These are phyloP conservation scores for Kodamaea anthophila DNA, from an alignment of 1,139 yeast species.

Conservation along the genomic window DNA sequence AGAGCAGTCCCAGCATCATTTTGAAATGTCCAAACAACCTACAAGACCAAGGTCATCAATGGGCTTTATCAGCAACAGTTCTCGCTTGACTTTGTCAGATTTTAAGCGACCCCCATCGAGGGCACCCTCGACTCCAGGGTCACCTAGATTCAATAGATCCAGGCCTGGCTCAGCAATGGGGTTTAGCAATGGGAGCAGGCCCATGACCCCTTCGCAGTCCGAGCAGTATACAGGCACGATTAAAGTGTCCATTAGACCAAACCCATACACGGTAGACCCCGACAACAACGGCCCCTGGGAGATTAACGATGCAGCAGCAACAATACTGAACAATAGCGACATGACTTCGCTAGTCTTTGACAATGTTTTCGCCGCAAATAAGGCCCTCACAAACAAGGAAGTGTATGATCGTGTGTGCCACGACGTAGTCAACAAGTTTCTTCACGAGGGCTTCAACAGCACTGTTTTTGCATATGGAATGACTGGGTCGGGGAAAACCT, in stretches of 20 bases:
- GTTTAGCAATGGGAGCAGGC: conserved; percentile 19
- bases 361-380: conserved; percentile 57
- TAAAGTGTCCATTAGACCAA: conserved; percentile 48
- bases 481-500: conserved; percentile 96
- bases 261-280: conserved; percentile 34
- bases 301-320: conserved; percentile 28
- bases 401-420: conserved; percentile 61
- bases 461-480: conserved; percentile 91
- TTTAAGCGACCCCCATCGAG: conserved; percentile 20
- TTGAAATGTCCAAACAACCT: too few species aligned
- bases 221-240: conserved; percentile 49
- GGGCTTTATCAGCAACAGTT: conserved; percentile 7
- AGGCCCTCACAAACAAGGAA: conserved; percentile 41
- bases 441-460: conserved; percentile 73
- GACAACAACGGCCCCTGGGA: conserved; percentile 35
- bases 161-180: conserved; percentile 39
- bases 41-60: conserved; percentile 12
- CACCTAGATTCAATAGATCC: conserved; percentile 17
- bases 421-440: conserved; percentile 56
- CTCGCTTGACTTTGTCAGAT: conserved; percentile 11
- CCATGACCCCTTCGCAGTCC: conserved; percentile 32
- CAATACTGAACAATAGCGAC: conserved; percentile 46
- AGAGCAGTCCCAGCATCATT: too few species aligned
- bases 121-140: conserved; percentile 14
- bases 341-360: conserved; percentile 63